Conservation (phyloP, 768 basidiomycete species). For the Pisolithus orientalis region DNA sequence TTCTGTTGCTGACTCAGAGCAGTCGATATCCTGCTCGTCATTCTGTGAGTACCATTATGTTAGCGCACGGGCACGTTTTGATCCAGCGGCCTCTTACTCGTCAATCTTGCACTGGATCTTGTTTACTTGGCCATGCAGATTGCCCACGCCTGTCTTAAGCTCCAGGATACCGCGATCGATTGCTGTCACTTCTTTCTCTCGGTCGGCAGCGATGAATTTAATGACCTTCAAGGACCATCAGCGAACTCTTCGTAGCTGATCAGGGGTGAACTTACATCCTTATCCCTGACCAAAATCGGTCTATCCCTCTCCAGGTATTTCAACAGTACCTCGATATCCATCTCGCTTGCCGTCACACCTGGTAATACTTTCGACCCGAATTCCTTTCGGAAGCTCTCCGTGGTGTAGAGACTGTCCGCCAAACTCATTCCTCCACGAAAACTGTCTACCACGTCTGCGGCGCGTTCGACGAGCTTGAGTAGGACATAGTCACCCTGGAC, state of each 20-base stretch:
- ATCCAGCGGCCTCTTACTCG: conserved; percentile 41
- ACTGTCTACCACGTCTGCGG: conserved; percentile 51
- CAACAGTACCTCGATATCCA: conserved; percentile 64
- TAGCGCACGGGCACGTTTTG: neutral
- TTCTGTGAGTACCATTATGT: conserved; percentile 37
- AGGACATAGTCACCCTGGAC: conserved; percentile 73
- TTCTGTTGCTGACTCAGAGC: conserved; percentile 70
- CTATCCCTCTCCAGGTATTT: conserved; percentile 78
- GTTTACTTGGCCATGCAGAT: conserved; percentile 64
- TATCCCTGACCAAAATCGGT: conserved; percentile 53
- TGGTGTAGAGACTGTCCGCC: conserved; percentile 56
- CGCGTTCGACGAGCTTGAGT: conserved; percentile 54
- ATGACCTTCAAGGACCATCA: conserved; percentile 48
- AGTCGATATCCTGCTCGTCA: conserved; percentile 54
- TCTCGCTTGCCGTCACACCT: conserved; percentile 43
- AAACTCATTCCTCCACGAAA: conserved; percentile 38
- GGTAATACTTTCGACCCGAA: conserved; percentile 45
- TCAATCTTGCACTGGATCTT: conserved; percentile 65
- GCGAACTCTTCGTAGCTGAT: neutral
- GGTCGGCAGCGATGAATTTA: conserved; percentile 57
- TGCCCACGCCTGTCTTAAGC: conserved; percentile 63
- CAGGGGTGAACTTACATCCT: conserved; percentile 46
- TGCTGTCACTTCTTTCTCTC: conserved; percentile 49
- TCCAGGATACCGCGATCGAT: conserved; percentile 81
- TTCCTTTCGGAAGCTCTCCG: conserved; percentile 51